phyloP scores from a whole-genome alignment of 2,329 filamentous ascomycete species.

The Harringtonia aguacate region DNA sequence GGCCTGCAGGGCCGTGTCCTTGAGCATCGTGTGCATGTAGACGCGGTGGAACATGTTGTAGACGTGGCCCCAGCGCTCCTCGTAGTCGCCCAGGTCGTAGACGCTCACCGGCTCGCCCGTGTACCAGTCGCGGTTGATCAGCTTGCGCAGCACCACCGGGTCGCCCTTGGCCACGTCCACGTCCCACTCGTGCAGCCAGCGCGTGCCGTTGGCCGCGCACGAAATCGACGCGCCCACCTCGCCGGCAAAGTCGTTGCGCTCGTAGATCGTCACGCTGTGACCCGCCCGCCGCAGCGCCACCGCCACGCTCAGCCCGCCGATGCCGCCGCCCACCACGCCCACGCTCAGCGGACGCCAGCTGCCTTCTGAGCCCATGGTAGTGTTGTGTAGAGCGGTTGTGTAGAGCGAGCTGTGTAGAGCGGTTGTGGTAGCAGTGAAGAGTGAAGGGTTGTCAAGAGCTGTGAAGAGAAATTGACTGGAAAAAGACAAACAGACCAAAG shows the following conservation, averaged over 20 bases:
- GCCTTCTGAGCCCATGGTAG: no score
- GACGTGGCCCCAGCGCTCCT: conserved; percentile 26
- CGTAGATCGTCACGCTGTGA: conserved; percentile 49
- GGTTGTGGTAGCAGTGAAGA: no score
- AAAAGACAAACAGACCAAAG: no score
- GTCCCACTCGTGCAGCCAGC: conserved; percentile 59
- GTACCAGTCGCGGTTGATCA: conserved; percentile 62
- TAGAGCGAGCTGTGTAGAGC: no score
- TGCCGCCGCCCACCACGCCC: conserved; percentile 34
- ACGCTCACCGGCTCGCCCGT: conserved; percentile 56
- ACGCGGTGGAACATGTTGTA: conserved; percentile 53
- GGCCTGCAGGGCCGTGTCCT: conserved; percentile 43
- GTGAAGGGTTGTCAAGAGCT: no score
- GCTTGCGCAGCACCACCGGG: conserved; percentile 52
- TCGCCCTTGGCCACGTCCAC: conserved; percentile 55
- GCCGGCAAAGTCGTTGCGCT: conserved; percentile 53
- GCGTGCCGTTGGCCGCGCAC: conserved; percentile 59
- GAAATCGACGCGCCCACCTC: conserved; percentile 59
- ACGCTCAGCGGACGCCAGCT: conserved; percentile 18
- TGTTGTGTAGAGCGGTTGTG: no score
- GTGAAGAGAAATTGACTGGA: no score
- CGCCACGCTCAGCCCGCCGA: conserved; percentile 35
- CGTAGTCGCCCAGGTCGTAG: conserved; percentile 54
- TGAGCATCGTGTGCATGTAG: conserved; percentile 58
- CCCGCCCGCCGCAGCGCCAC: conserved; percentile 35